phyloP scores from a whole-genome alignment of 441 rosid species.

The Euphorbia schlechtendalii region DNA sequence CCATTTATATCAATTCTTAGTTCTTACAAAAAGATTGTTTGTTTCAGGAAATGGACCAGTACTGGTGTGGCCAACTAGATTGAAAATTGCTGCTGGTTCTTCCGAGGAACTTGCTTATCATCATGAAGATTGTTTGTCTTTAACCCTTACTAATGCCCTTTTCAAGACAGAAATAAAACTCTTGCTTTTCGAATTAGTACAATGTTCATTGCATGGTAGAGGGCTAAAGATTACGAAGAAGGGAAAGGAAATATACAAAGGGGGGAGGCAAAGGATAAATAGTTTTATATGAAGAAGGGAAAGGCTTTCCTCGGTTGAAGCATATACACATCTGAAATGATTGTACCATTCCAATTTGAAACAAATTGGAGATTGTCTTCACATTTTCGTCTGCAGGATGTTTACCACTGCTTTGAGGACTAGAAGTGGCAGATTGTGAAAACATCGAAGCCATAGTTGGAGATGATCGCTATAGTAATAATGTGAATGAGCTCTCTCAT shows the following conservation, averaged over 20 bases:
- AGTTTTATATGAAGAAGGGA: background rate
- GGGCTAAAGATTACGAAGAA: too few species aligned
- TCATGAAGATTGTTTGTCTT: slow-evolving; percentile 78
- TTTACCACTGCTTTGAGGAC: slow-evolving; percentile 1
- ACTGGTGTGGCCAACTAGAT: slow-evolving; percentile 63
- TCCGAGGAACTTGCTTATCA: slow-evolving; percentile 89
- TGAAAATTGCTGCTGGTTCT: slow-evolving; percentile 81
- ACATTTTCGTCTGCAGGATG: background rate
- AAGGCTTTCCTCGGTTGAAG: slow-evolving; percentile 18
- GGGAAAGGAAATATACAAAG: background rate
- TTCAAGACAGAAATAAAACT: too few species aligned
- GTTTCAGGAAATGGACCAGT: slow-evolving; percentile 42
- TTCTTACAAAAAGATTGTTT: background rate
- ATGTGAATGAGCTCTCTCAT: background rate
- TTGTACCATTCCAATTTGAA: background rate
- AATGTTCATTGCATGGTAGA: background rate
- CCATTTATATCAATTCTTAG: background rate
- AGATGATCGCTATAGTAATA: too few species aligned
- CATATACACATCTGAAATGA: slow-evolving; percentile 2
- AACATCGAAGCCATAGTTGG: slow-evolving; percentile 2
- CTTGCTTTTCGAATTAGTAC: background rate
- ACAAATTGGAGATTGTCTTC: slow-evolving; percentile 5
- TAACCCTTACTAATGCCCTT: background rate
- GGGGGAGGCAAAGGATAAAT: background rate
- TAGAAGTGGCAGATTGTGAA: background rate